phyloP scores from a whole-genome alignment of 441 rosid species.

The Hypseocharis bilobata region DNA sequence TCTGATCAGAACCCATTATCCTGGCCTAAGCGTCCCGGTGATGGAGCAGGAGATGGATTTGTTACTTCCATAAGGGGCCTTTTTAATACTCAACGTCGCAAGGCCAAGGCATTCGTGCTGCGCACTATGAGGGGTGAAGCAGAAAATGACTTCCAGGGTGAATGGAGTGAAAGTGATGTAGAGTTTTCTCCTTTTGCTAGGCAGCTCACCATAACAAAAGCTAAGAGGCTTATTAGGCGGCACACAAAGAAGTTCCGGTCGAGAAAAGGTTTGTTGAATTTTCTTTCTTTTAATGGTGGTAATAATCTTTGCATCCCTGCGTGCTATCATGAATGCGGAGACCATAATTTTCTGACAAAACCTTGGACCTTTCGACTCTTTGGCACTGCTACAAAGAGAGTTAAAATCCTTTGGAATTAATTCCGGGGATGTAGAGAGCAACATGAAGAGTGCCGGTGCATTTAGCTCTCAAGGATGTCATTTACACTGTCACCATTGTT shows the following conservation, averaged over 20 bases:
- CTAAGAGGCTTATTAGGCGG: slow-evolving; percentile 74
- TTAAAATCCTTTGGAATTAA: too few species aligned
- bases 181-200: slow-evolving; percentile 81
- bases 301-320: not conserved
- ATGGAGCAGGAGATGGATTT: slow-evolving; percentile 99
- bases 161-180: slow-evolving; percentile 90
- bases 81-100: slow-evolving; percentile 83
- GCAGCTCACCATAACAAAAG: slow-evolving; percentile 86
- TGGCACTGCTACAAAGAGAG: not conserved
- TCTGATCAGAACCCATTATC: slow-evolving; percentile 60
- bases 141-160: slow-evolving; percentile 77
- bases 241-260: slow-evolving; percentile 84
- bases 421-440: not conserved
- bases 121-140: slow-evolving; percentile 98
- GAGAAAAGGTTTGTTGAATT: slow-evolving; percentile 53
- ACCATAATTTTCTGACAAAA: not conserved
- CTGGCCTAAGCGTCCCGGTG: slow-evolving; percentile 62
- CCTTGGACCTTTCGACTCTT: not conserved
- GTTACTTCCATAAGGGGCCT: slow-evolving; percentile 90
- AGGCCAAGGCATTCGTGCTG: slow-evolving; percentile 86
- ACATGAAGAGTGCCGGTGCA: not conserved
- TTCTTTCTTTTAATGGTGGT: not conserved
- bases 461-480: not conserved
- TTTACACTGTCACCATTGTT: not conserved
- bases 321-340: not conserved